Evolutionary conservation across 1,284 basidiomycete species (phyloP).

Genomic region (Serendipita sp.): DNA sequence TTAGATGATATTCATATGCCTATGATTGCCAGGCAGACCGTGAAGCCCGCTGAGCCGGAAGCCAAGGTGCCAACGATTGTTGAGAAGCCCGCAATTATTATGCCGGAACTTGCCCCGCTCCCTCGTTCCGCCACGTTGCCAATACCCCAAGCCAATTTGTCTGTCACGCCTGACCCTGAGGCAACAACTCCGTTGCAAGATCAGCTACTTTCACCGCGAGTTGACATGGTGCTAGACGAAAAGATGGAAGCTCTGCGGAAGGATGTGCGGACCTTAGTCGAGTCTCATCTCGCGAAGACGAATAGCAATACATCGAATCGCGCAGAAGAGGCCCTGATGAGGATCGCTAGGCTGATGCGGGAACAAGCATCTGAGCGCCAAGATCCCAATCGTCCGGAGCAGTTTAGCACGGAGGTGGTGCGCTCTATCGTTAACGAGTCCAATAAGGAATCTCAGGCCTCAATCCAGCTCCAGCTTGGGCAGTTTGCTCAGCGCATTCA

Average conservation of each 20-base stretch:
- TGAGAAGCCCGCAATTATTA: not conserved
- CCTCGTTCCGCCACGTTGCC: not conserved
- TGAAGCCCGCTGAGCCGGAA: constrained; percentile 16
- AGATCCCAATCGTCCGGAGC: not conserved
- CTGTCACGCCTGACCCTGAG: not conserved
- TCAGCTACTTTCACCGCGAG: constrained; percentile 33
- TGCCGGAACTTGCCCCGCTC: not conserved
- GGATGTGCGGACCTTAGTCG: constrained; percentile 24
- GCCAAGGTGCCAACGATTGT: constrained; percentile 11
- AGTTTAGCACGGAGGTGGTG: constrained; percentile 55
- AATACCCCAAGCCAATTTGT: constrained; percentile 19
- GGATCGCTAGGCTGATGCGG: constrained; percentile 1
- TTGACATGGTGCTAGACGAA: constrained; percentile 49
- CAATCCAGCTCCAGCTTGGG: constrained; percentile 45
- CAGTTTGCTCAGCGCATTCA: constrained; percentile 18
- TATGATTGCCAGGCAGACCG: constrained; percentile 23
- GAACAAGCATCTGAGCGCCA: not conserved
- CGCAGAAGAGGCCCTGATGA: constrained; percentile 3
- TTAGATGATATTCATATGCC: constrained; percentile 51
- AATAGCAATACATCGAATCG: not conserved
- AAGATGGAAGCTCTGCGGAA: constrained; percentile 40
- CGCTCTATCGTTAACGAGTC: constrained; percentile 54
- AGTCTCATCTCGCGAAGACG: constrained; percentile 10
- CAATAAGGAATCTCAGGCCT: constrained; percentile 40
- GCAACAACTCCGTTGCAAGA: not conserved